phyloP scores from a whole-genome alignment of 257 asterid genomes.

The Thymus mandschuricus region DNA sequence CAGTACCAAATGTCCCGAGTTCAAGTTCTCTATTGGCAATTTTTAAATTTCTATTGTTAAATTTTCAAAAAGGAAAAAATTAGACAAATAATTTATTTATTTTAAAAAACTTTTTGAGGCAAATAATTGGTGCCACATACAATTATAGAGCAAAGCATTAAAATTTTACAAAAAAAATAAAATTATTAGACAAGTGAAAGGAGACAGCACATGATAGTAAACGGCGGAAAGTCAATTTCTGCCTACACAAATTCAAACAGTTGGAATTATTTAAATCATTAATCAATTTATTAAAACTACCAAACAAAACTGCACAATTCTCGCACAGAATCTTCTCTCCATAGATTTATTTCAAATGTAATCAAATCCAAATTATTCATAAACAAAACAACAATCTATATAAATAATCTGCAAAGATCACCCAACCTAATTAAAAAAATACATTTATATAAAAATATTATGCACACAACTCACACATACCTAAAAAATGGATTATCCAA shows the following conservation, averaged over 20 bases:
- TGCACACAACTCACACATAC: no score
- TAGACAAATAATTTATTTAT: no score
- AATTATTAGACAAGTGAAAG: constrained; percentile 11
- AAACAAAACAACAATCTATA: not conserved
- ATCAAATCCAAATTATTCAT: not conserved
- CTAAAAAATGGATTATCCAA: no score
- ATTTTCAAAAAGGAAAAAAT: no score
- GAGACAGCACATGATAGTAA: constrained; percentile 32
- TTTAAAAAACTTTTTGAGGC: no score
- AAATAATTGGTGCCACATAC: not conserved
- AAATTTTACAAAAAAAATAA: not conserved
- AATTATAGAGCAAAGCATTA: not conserved
- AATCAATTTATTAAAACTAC: not conserved
- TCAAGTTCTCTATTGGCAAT: no score
- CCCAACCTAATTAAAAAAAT: no score
- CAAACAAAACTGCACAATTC: constrained; percentile 9
- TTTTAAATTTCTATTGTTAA: no score
- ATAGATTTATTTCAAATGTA: not conserved
- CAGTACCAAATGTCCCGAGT: no score
- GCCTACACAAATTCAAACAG: not conserved
- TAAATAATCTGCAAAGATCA: no score
- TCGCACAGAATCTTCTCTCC: constrained; percentile 16
- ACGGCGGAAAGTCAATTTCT: constrained; percentile 40
- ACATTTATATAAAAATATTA: no score
- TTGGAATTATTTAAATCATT: constrained; percentile 8